Percentiles rank a stretch among this genome's conserved stretches.
Evolutionary conservation across 495 filamentous ascomycete genomes (phyloP).

Genomic region (Delitschia confertaspora): DNA sequence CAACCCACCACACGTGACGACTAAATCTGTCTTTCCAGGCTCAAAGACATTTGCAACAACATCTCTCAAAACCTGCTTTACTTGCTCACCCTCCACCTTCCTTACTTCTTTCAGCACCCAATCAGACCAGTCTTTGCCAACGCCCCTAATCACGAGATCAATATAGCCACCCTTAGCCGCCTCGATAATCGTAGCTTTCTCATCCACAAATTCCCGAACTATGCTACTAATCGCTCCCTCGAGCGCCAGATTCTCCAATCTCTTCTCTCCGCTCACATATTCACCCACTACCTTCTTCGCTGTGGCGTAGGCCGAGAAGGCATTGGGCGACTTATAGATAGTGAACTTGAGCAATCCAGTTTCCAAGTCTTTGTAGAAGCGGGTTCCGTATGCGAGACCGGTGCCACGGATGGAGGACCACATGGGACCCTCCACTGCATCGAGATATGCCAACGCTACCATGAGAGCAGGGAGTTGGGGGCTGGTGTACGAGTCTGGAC

Average conservation of each 20-base stretch:
- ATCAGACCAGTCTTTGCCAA: slow-evolving; percentile 71
- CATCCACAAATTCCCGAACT: slow-evolving; percentile 73
- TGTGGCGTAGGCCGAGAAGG: slow-evolving; percentile 74
- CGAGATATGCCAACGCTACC: slow-evolving; percentile 82
- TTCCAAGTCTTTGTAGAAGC: slow-evolving; percentile 64
- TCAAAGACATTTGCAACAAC: slow-evolving; percentile 71
- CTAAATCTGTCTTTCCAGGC: slow-evolving; percentile 65
- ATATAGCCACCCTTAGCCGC: slow-evolving; percentile 78
- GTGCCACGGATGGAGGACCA: slow-evolving; percentile 88
- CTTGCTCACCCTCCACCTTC: slow-evolving; percentile 64
- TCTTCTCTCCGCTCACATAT: slow-evolving; percentile 48
- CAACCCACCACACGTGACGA: slow-evolving; percentile 79
- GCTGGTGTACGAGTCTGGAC: slow-evolving; percentile 64
- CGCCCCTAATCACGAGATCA: slow-evolving; percentile 63
- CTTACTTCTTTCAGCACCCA: slow-evolving; percentile 68
- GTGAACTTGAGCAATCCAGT: slow-evolving; percentile 69
- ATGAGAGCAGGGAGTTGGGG: slow-evolving; percentile 73
- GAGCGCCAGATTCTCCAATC: slow-evolving; percentile 70
- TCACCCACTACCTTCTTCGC: slow-evolving; percentile 65
- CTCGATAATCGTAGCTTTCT: slow-evolving; percentile 69
- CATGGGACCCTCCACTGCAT: slow-evolving; percentile 86
- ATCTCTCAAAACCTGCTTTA: slow-evolving; percentile 64
- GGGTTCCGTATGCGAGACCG: slow-evolving; percentile 81
- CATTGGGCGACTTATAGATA: slow-evolving; percentile 83
- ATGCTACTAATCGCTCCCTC: slow-evolving; percentile 87